Evolutionary conservation across 1,284 basidiomycete genomes (phyloP).

Genomic region (Veloporphyrellus conicus): DNA sequence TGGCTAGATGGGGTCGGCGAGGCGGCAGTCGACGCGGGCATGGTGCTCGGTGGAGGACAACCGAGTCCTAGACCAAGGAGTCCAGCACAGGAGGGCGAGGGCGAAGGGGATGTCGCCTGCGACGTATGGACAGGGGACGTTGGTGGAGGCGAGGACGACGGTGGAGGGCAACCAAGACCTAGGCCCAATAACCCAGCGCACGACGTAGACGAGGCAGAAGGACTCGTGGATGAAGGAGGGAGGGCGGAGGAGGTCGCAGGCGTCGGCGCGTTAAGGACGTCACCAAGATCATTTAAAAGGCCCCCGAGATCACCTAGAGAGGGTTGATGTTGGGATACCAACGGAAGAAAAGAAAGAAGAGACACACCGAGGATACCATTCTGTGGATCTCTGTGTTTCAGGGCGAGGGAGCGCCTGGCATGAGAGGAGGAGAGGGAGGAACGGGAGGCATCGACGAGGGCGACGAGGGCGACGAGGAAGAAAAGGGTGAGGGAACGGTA

Average conservation of each 20-base stretch:
- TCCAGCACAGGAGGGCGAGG: constrained; percentile 13
- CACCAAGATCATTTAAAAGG: not conserved
- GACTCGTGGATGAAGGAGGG: constrained; percentile 4
- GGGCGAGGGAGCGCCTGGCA: constrained; percentile 38
- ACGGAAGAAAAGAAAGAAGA: not conserved
- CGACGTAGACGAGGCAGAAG: constrained; percentile 7
- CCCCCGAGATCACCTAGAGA: constrained; percentile 4
- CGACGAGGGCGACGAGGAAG: constrained; percentile 23
- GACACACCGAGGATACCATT: constrained; percentile 14
- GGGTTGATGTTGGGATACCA: not conserved
- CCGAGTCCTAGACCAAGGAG: constrained; percentile 17
- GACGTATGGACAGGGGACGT: not conserved
- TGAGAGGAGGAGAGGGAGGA: constrained; percentile 37
- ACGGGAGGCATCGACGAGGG: constrained; percentile 35
- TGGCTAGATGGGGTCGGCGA: not conserved
- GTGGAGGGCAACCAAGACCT: constrained; percentile 14
- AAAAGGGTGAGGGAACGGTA: constrained; percentile 23
- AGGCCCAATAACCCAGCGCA: constrained; percentile 16
- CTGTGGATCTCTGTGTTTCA: constrained; percentile 27
- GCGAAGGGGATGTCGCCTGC: not conserved
- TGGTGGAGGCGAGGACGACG: not conserved
- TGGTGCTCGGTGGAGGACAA: constrained; percentile 13
- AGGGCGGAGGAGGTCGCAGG: constrained; percentile 17
- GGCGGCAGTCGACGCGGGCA: constrained; percentile 3
- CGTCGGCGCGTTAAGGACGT: not conserved